Conservation (phyloP, 164 flowering plant genomes). For the Stephania cephalantha region DNA sequence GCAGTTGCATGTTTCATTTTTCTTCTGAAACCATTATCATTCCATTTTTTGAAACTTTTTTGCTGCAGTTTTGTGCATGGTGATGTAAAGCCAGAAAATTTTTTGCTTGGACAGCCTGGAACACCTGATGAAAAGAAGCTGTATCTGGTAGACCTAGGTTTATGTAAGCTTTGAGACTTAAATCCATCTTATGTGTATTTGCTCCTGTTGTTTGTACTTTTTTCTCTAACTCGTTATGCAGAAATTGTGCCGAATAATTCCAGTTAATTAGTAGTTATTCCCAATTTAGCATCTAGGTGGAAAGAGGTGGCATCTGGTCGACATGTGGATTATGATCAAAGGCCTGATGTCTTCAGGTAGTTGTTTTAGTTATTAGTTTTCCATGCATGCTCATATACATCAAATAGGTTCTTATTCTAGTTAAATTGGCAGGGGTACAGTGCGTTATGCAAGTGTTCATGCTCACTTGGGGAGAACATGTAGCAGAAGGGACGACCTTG, state of each 20-base stretch:
- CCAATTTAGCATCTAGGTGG: conserved; percentile 48
- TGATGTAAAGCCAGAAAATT: conserved; percentile 61
- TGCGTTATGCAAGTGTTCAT: conserved; percentile 67
- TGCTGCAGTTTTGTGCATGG: conserved; percentile 53
- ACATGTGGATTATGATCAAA: conserved; percentile 62
- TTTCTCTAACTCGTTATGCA: neutral
- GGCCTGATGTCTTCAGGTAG: conserved; percentile 62
- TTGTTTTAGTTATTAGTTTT: neutral
- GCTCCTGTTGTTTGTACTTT: neutral
- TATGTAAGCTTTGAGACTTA: conserved; percentile 27
- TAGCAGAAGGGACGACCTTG: conserved; percentile 66
- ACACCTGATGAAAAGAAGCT: conserved; percentile 43
- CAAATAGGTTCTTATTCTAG: neutral
- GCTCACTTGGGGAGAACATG: conserved; percentile 64
- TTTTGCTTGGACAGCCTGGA: conserved; percentile 52
- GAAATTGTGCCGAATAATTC: neutral
- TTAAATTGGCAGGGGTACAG: conserved; percentile 45
- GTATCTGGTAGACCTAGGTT: conserved; percentile 50
- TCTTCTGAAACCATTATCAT: neutral
- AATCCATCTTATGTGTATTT: neutral
- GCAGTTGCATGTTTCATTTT: neutral
- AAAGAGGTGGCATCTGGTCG: conserved; percentile 34
- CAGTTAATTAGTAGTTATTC: neutral
- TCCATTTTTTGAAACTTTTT: neutral
- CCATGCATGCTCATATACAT: neutral